These are phyloP conservation scores for Mycena polygramma DNA, from an alignment of 768 basidiomycete genomes.

Conservation along the genomic window DNA sequence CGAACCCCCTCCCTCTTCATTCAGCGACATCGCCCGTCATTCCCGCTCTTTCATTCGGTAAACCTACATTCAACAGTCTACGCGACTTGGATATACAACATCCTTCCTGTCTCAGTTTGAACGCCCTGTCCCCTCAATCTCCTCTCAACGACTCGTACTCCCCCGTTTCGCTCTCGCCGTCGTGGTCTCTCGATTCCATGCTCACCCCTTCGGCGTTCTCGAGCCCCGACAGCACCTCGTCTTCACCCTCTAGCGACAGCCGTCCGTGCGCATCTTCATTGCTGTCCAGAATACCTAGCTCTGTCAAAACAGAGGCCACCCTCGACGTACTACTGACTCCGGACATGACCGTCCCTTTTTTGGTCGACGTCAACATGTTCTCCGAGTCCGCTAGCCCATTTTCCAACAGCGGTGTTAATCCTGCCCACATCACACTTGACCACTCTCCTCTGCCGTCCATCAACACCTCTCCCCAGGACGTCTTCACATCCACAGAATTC, in stretches of 20 bases:
- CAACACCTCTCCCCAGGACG: not conserved
- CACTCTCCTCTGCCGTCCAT: not conserved
- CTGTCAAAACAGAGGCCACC: slow-evolving; percentile 20
- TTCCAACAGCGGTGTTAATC: slow-evolving; percentile 12
- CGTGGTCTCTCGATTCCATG: slow-evolving; percentile 31
- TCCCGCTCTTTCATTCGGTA: not conserved
- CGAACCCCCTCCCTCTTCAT: not conserved
- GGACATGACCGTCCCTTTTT: not conserved
- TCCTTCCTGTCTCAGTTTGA: slow-evolving; percentile 26
- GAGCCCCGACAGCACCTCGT: slow-evolving; percentile 1
- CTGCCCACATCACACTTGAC: slow-evolving; percentile 21
- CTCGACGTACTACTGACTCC: not conserved
- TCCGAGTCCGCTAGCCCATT: not conserved
- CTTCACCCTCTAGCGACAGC: slow-evolving; percentile 9
- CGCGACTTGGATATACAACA: slow-evolving; percentile 27
- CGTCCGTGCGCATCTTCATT: slow-evolving; percentile 22
- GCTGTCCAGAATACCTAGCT: slow-evolving; percentile 8
- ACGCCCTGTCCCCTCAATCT: slow-evolving; percentile 11
- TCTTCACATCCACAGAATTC: slow-evolving; percentile 12
- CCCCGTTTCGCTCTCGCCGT: slow-evolving; percentile 14
- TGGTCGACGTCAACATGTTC: slow-evolving; percentile 18
- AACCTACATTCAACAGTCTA: slow-evolving; percentile 32
- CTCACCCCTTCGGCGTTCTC: slow-evolving; percentile 9
- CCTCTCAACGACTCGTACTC: slow-evolving; percentile 17
- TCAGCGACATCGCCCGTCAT: not conserved